Evolutionary conservation across 768 basidiomycete genomes (phyloP).

Genomic region (Mycena amicta): DNA sequence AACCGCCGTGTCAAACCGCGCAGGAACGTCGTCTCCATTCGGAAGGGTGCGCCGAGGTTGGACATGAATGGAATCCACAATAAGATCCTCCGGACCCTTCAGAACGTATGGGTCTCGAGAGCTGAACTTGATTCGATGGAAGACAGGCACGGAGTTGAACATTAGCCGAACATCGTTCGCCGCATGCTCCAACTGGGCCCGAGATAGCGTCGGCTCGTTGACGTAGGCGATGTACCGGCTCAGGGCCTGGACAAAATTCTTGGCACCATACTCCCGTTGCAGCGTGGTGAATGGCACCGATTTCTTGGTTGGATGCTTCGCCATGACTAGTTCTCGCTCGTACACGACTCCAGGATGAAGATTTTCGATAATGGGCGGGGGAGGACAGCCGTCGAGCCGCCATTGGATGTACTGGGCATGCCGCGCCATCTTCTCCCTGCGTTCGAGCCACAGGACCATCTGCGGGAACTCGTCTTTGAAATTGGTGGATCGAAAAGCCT

Average conservation of each 20-base stretch:
- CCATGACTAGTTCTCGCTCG: slow-evolving; percentile 19
- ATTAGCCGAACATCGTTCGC: slow-evolving; percentile 26
- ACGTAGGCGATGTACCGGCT: slow-evolving; percentile 26
- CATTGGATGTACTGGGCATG: slow-evolving; percentile 32
- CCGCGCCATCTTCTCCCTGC: slow-evolving; percentile 35
- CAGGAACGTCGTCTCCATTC: slow-evolving; percentile 20
- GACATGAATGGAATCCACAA: slow-evolving; percentile 34
- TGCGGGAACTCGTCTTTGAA: slow-evolving; percentile 34
- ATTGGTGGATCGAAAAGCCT: slow-evolving; percentile 28
- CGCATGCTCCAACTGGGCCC: slow-evolving; percentile 18
- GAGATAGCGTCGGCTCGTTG: slow-evolving; percentile 21
- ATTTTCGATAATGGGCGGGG: slow-evolving; percentile 1
- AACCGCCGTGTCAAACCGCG: slow-evolving; percentile 33
- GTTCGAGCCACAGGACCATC: slow-evolving; percentile 42
- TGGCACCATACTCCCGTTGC: slow-evolving; percentile 29
- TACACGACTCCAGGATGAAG: slow-evolving; percentile 17
- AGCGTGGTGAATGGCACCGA: slow-evolving; percentile 26
- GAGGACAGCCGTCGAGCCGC: slow-evolving; percentile 15
- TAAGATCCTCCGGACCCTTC: slow-evolving; percentile 21
- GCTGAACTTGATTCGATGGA: slow-evolving; percentile 39
- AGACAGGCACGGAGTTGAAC: slow-evolving; percentile 28
- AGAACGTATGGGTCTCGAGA: slow-evolving; percentile 6
- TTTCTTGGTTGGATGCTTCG: slow-evolving; percentile 28
- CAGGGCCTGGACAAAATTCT: slow-evolving; percentile 30
- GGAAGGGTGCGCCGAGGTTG: slow-evolving; percentile 22